A percentile compares a stretch with the other conserved stretches of the same genome.
These are phyloP conservation scores for Gymnopus androsaceus DNA, from an alignment of 1,284 basidiomycete species.

Conservation along the genomic window DNA sequence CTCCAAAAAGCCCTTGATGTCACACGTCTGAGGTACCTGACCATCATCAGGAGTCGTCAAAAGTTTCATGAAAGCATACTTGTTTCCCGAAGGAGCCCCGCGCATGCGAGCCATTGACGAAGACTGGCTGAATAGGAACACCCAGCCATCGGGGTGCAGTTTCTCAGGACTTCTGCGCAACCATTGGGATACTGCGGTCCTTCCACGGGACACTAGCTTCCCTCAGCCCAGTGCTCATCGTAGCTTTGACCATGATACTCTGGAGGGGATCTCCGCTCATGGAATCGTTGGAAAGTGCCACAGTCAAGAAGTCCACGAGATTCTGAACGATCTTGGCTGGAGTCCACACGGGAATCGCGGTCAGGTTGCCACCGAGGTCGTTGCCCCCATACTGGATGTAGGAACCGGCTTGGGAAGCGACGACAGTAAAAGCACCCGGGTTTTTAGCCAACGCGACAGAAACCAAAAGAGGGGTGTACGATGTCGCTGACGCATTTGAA, in stretches of 20 bases:
- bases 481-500: slow-evolving; percentile 26
- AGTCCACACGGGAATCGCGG: not conserved
- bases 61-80: not conserved
- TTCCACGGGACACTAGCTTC: too few relatives aligned
- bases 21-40: not conserved
- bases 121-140: not conserved
- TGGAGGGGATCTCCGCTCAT: not conserved
- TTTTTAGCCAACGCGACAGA: not conserved
- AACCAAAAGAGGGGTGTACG: slow-evolving; percentile 23
- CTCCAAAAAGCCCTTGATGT: not conserved
- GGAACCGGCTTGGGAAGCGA: too few relatives aligned
- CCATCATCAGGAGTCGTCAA: not conserved
- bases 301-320: not conserved
- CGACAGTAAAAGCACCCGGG: not conserved
- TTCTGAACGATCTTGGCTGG: not conserved
- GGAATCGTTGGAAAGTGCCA: too few relatives aligned
- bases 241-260: not conserved
- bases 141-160: not conserved
- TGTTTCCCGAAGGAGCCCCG: not conserved
- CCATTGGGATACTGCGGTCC: not conserved
- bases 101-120: too few relatives aligned
- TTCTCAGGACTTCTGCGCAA: not conserved
- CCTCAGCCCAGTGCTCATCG: not conserved
- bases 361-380: too few relatives aligned
- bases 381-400: not conserved